Base-by-base conservation (phyloP, 2,329 filamentous ascomycete species). In the Nigrograna mackinnonii region DNA sequence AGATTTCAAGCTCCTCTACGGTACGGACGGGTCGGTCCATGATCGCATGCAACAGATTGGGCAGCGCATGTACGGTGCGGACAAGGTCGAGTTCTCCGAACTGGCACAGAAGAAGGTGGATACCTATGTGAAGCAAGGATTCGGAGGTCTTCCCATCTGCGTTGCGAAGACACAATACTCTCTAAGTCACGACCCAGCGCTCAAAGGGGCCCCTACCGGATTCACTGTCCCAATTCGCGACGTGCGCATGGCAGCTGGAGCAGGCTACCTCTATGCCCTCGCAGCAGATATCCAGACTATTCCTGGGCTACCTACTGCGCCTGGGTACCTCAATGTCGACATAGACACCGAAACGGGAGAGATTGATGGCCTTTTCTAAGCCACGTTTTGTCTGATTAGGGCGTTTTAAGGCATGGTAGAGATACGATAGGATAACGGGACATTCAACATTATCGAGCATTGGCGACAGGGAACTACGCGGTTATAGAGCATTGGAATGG, bases 131-230 rank as follows among this genome's bases (percentile, higher is more conserved):
- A 83, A 84, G 66, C 94, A 97, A 71, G 94, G 94, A 34, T 95
- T 92, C 60, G 87, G 87, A 17, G 90, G 96, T 69, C 76, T 99
- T 52, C 94, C 94, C 24, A 96, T 97, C 64, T 99, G 94, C 69
- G 83, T 97, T 53, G 94, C 94, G 49, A 99, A 99, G 84, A 99
- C 94, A 12, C 94, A 99, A 71, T 99, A 99, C 76, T 95, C 89
- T 22, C 79, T 99, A 36, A 94, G 87, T 44, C 92, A 97, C 70
- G 91, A 99, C 68, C 87, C 92, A 2, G 84, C 88, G 9, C 79
- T 97, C 58, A 99, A 99, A 81, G 94, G 94, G 49, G 94, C 94
- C 6, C 94, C 94, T 18, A 89, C 86, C 4, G 94, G 92, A 45
- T 99, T 97, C 71, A 95, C 89, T 0, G 84, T 99, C 5, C 94